Evolutionary conservation across 2,329 filamentous ascomycete species (phyloP), one percentile per base, ranked within the genome.

Genomic region (Ophiostoma piceae): DNA sequence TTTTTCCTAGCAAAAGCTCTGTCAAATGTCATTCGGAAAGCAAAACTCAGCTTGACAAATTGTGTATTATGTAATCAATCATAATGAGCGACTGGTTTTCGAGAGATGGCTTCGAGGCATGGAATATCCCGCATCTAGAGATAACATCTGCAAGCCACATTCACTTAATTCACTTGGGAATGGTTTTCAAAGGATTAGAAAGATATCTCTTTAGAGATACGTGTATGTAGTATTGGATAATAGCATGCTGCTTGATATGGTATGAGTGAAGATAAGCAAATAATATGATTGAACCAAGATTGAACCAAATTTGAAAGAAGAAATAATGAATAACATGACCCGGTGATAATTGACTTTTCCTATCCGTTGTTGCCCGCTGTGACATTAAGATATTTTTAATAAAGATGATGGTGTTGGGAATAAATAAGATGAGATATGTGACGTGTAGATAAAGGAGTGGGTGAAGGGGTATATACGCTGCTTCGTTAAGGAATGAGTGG

Each of bases 381-480:
- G 12, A 14, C 14, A 26, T 32, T 16, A 62, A 26, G 22, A 8
- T 29, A 26, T 12, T 26, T 26, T 14, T 62, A 29, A 60, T 29
- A 29, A 32, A 60, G 3, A 60, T 16, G 2, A 32, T 41, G 39
- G 57, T 65, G 16, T 7, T 62, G 43, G 43, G 6, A 47, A n/a
- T 39, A 35, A 65, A 65, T 29, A 39, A 35, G 2, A 65, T n/a
- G 57, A 57, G 16, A 29, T 29, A 12, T 14, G 9, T 29, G 19
- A 16, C n/a, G 11, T 60, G 14, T 35, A 35, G 26, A 47, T 35
- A 8, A 62, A 60, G 47, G 66, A 57, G 29, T 60, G 41, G 16
- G 11, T 41, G 66, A 62, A 65, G 60, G 35, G 60, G 60, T 65
- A 65, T 64, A 64, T 62, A 32, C 26, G 57, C 57, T 62, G 57